Base-by-base conservation (phyloP, 2,329 filamentous ascomycete genomes). In the Talaromyces sp. region DNA sequence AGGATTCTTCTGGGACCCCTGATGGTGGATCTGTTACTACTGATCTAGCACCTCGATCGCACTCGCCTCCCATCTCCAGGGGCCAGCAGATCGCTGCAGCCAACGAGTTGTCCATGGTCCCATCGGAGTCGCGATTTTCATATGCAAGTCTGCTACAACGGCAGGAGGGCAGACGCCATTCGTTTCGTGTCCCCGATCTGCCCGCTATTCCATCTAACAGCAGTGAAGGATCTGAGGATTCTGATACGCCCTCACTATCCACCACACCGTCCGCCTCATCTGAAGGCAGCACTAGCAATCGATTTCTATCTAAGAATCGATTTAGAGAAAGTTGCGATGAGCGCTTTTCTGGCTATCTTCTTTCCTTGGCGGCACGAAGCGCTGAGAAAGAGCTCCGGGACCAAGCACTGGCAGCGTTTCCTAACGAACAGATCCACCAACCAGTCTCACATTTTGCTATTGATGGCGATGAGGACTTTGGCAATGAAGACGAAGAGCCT, bases 351-450 rank as follows among this genome's bases (percentile, higher is more conserved):
- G 86, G 88, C 40, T 93, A 93, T 74, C 78, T 96, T 61, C 83
- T 96, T 63, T 87, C 90, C 62, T 80, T 96, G 63, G 91, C 92
- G 48, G 90, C 90, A 58, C 88, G 87, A 70, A 88, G 92, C 70
- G 90, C 90, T 8, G 88, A 95, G 73, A 86, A 88, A 70, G 89
- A 93, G 73, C 81, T 97, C 66, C 86, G 89, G 66, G 91, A 96
- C 69, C 78, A 79, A 66, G 75, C 79, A 16, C 70, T 82, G 61
- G 80, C 80, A 39, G 80, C 79, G 5, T 82, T 81, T 65, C 80
- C 80, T 12, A 81, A 81, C 63, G 79, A 82, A 66, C 75, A 79
- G 65, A 71, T 75, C 18, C 75, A 81, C 61, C 77, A 81, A 57
- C 73, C 74, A 5, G 77, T 81, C 3, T 75, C 79, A 60, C 80